Evolutionary conservation across 2,329 filamentous ascomycete genomes (phyloP).

Genomic region (Clarireedia monteithiana): DNA sequence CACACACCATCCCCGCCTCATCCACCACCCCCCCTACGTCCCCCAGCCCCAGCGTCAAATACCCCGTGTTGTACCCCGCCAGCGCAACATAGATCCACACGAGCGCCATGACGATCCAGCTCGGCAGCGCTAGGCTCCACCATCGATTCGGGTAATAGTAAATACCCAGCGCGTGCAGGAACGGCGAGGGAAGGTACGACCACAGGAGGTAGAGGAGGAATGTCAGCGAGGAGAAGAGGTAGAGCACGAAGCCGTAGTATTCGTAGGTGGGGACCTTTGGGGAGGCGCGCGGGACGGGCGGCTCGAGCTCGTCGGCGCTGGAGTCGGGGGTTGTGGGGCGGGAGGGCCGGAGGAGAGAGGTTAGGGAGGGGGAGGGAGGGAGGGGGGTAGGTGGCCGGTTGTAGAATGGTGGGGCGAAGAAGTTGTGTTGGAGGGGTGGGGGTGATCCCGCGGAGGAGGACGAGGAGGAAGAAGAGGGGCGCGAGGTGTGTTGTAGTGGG

Average conservation of each 20-base stretch:
- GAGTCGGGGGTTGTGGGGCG: conserved; percentile 90
- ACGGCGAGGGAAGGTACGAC: conserved; percentile 86
- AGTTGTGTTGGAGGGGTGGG: conserved; percentile 35
- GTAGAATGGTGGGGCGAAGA: conserved; percentile 84
- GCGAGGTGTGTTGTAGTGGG: not conserved
- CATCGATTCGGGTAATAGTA: conserved; percentile 96
- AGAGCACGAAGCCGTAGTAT: conserved; percentile 97
- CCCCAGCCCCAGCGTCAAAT: conserved; percentile 72
- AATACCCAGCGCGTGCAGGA: conserved; percentile 87
- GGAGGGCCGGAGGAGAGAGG: conserved; percentile 81
- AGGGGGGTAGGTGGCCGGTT: conserved; percentile 92
- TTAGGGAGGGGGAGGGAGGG: conserved; percentile 86
- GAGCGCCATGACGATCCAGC: conserved; percentile 80
- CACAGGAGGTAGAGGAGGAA: conserved; percentile 64
- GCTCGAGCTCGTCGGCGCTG: conserved; percentile 73
- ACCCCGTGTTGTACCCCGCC: conserved; percentile 82
- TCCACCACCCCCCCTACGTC: conserved; percentile 88
- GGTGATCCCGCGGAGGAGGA: conserved; percentile 13
- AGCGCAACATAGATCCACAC: conserved; percentile 93
- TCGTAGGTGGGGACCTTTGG: conserved; percentile 98
- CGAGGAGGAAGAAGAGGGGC: not conserved
- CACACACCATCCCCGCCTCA: conserved; percentile 77
- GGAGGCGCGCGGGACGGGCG: conserved; percentile 68
- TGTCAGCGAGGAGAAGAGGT: conserved; percentile 75
- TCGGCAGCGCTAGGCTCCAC: conserved; percentile 92